Percentiles rank a stretch among this genome's conserved stretches.
Evolutionary conservation across 192 early-diverging fungal genomes (phyloP).

Genomic region (Entrophospora sp.): DNA sequence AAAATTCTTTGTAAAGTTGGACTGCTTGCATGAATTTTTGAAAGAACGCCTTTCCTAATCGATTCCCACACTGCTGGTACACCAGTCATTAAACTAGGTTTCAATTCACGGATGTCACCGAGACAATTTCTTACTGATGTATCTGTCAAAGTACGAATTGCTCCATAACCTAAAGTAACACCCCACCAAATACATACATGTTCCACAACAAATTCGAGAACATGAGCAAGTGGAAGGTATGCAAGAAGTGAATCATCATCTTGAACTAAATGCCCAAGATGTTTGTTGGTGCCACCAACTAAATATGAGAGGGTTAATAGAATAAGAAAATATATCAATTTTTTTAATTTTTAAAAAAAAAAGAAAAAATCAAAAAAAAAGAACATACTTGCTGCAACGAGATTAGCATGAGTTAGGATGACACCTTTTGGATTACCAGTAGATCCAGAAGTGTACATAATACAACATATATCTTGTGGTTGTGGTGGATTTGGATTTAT

Average conservation of each 20-base stretch:
- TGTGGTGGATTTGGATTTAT: no score
- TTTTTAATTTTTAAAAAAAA: no score
- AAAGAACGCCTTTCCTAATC: conserved; percentile 74
- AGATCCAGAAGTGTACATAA: no score
- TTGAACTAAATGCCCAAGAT: conserved; percentile 39
- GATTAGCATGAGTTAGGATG: no score
- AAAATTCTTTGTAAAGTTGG: conserved; percentile 61
- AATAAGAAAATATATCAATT: no score
- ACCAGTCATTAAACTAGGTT: conserved; percentile 72
- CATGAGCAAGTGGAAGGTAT: conserved; percentile 84
- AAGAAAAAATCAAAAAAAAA: no score
- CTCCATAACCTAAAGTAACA: conserved; percentile 57
- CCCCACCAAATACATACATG: no score
- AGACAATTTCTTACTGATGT: conserved; percentile 53
- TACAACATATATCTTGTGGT: no score
- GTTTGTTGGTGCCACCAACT: conserved; percentile 49
- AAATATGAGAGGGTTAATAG: neutral
- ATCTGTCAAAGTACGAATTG: conserved; percentile 63
- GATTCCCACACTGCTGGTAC: conserved; percentile 83
- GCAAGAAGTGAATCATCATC: conserved; percentile 56
- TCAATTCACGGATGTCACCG: conserved; percentile 63
- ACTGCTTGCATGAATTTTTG: conserved; percentile 45
- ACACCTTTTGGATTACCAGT: no score
- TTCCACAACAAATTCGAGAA: conserved; percentile 81
- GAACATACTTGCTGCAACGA: no score